Conservation (phyloP, 1,284 basidiomycete species). For the Macrocystidia cucumis region DNA sequence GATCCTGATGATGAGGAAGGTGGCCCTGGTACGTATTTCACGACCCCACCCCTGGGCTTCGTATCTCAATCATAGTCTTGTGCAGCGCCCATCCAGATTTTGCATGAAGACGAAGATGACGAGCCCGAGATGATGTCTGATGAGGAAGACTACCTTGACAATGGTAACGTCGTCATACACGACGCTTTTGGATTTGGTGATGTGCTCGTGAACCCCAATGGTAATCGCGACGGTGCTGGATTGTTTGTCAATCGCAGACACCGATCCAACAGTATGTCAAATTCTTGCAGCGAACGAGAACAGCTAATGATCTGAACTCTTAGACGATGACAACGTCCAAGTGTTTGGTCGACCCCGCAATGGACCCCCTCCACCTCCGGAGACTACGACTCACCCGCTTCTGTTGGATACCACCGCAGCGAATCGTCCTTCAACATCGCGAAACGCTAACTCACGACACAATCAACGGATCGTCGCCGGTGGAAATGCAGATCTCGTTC, state of each 20-base stretch:
- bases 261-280: constrained; percentile 38
- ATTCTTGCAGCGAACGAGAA: constrained; percentile 4
- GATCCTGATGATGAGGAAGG: constrained; percentile 52
- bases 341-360: constrained; percentile 58
- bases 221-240: constrained; percentile 34
- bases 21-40: constrained; percentile 30
- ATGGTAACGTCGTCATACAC: constrained; percentile 20
- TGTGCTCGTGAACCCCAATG: constrained; percentile 34
- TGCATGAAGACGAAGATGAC: constrained; percentile 48
- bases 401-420: constrained; percentile 58
- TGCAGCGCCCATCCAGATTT: constrained; percentile 44
- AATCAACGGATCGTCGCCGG: constrained; percentile 44
- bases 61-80: constrained; percentile 8
- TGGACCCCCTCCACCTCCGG: constrained; percentile 38
- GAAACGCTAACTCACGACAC: constrained; percentile 47
- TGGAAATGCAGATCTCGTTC: constrained; percentile 55
- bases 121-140: constrained; percentile 68
- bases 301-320: constrained; percentile 2
- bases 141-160: constrained; percentile 48
- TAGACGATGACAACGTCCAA: constrained; percentile 45
- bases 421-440: constrained; percentile 32
- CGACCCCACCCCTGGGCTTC: not conserved
- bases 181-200: constrained; percentile 52
- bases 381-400: constrained; percentile 77
- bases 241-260: constrained; percentile 50